A percentile compares a stretch with the other conserved stretches of the same genome.
Conservation (phyloP, 305 asterid genomes). For the Fraxinus nigra region DNA sequence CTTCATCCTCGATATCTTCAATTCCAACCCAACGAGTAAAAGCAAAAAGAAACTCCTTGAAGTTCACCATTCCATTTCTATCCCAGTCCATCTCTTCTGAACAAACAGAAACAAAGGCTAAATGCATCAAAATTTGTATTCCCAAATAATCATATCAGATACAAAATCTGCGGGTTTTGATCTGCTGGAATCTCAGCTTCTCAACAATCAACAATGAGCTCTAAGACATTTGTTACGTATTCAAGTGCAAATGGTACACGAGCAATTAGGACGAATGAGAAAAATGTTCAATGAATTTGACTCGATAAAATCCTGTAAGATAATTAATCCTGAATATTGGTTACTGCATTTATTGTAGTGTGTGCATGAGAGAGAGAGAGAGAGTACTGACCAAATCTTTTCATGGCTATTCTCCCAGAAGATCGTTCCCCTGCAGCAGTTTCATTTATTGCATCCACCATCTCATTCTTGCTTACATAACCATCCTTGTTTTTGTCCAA, state of each 20-base stretch:
- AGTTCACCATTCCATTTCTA: conserved; percentile 80
- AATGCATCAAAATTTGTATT: neutral
- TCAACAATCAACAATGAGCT: neutral
- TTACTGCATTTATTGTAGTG: neutral
- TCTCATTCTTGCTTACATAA: conserved; percentile 72
- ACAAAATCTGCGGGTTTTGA: neutral
- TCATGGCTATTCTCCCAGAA: conserved; percentile 83
- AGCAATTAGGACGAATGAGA: neutral
- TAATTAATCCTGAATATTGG: neutral
- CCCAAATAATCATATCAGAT: neutral
- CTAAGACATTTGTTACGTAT: neutral
- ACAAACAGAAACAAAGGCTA: neutral
- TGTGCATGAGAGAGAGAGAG: neutral
- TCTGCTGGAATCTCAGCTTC: neutral
- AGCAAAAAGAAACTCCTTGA: conserved; percentile 85
- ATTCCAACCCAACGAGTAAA: conserved; percentile 86
- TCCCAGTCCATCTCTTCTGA: conserved; percentile 98
- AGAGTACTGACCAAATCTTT: conserved; percentile 70
- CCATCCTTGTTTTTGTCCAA: conserved; percentile 92
- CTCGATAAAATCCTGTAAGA: neutral
- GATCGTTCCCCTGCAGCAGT: conserved; percentile 72
- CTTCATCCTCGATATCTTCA: conserved; percentile 49
- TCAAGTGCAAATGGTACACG: neutral
- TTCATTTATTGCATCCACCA: conserved; percentile 77
- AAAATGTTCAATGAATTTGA: neutral